Conservation (phyloP, 1,284 basidiomycete species). For the Cutaneotrichosporon sp. region DNA sequence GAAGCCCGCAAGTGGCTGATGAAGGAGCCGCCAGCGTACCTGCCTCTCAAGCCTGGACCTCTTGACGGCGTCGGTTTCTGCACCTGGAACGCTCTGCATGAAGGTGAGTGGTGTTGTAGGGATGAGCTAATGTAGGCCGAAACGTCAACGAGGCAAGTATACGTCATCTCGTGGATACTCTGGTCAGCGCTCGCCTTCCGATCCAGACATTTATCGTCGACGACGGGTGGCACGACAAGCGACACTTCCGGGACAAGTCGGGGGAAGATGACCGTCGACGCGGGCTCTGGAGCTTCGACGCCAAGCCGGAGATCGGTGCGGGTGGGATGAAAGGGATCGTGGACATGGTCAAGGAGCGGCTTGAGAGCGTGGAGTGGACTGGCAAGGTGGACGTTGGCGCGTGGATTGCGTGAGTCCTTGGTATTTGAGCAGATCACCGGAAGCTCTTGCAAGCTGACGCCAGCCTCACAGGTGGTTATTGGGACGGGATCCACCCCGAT, state of each 20-base stretch:
- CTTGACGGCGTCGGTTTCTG: constrained; percentile 24
- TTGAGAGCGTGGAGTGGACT: constrained; percentile 2
- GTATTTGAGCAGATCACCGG: too few relatives aligned
- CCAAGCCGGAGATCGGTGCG: constrained; percentile 10
- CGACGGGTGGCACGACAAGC: constrained; percentile 44
- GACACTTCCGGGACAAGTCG: neutral
- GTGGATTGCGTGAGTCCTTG: constrained; percentile 28
- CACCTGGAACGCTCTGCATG: constrained; percentile 23
- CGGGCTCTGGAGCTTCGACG: constrained; percentile 20
- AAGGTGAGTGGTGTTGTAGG: constrained; percentile 8
- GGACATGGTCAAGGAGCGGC: constrained; percentile 11
- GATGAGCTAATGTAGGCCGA: neutral
- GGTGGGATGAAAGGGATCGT: constrained; percentile 11
- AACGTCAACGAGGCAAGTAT: constrained; percentile 16
- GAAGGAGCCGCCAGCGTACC: neutral
- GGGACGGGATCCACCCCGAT: constrained; percentile 36
- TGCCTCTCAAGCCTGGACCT: constrained; percentile 1
- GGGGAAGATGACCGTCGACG: constrained; percentile 9
- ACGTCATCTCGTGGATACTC: constrained; percentile 11
- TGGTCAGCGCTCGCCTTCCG: constrained; percentile 20
- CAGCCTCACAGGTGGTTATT: constrained; percentile 39
- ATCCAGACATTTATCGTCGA: constrained; percentile 42
- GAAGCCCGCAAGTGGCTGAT: constrained; percentile 10
- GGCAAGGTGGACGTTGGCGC: constrained; percentile 30
- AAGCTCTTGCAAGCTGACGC: neutral